Conservation (phyloP, 371 early-diverging fungal species). For the Agmasoma carcini region DNA sequence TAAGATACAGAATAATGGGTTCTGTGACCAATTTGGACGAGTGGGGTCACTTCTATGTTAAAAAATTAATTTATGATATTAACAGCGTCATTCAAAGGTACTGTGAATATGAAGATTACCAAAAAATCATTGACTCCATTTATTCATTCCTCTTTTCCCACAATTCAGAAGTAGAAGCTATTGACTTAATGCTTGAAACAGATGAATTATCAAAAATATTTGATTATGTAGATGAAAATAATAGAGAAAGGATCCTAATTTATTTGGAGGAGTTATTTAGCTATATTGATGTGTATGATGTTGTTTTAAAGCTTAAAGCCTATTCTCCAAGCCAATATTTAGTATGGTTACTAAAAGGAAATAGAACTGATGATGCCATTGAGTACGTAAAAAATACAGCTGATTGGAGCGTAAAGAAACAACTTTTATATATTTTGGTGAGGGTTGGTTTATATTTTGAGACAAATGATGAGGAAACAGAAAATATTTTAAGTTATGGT, state of each 20-base stretch:
- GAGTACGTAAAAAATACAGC: slow-evolving; percentile 15
- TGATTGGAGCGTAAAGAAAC: slow-evolving; percentile 14
- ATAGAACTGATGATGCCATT: slow-evolving; percentile 16
- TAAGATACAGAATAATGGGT: slow-evolving; percentile 47
- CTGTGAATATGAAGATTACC: slow-evolving; percentile 4
- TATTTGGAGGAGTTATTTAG: slow-evolving; percentile 43
- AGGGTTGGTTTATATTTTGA: slow-evolving; percentile 32
- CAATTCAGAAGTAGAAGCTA: slow-evolving; percentile 52
- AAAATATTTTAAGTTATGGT: slow-evolving; percentile 21
- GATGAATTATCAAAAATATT: slow-evolving; percentile 27
- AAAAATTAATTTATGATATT: slow-evolving; percentile 41
- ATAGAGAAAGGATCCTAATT: slow-evolving; percentile 42
- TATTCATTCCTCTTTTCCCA: slow-evolving; percentile 46
- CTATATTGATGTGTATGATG: slow-evolving; percentile 21
- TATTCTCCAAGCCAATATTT: slow-evolving; percentile 22
- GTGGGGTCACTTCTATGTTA: slow-evolving; percentile 53
- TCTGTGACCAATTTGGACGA: slow-evolving; percentile 40
- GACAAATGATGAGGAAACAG: slow-evolving; percentile 8
- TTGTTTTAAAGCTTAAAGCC: slow-evolving; percentile 34
- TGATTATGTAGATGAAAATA: slow-evolving; percentile 45
- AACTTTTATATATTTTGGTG: slow-evolving; percentile 34
- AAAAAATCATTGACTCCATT: slow-evolving; percentile 23
- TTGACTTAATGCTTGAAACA: slow-evolving; percentile 51
- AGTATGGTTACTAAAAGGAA: slow-evolving; percentile 13
- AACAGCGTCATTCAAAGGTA: slow-evolving; percentile 4